phyloP scores from a whole-genome alignment of 176 grass and related monocot species.

The Phyllostachys edulis region DNA sequence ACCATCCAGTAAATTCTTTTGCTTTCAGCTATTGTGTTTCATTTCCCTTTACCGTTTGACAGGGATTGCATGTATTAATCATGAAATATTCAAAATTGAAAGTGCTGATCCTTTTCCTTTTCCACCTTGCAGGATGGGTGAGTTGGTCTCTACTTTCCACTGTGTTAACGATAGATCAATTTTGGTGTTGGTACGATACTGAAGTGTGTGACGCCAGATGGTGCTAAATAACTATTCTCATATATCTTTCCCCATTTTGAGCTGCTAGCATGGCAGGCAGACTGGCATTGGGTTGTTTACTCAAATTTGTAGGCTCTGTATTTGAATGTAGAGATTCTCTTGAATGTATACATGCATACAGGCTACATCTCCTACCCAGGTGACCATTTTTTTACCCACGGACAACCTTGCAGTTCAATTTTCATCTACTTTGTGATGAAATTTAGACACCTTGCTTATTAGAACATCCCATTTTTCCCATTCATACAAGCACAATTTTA shows the following conservation, averaged over 20 bases:
- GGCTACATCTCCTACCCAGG: neutral
- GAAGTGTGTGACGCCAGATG: neutral
- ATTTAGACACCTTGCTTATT: neutral
- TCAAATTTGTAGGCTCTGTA: neutral
- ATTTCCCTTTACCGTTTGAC: neutral
- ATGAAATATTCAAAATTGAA: neutral
- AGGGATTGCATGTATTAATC: neutral
- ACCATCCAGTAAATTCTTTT: neutral
- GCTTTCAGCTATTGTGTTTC: neutral
- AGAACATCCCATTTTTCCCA: neutral
- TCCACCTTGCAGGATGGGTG: conserved; percentile 75
- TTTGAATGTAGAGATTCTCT: neutral
- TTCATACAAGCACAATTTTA: neutral
- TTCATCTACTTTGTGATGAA: neutral
- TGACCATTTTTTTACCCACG: neutral
- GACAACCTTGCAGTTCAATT: neutral
- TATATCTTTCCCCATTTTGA: neutral
- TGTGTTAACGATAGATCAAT: neutral
- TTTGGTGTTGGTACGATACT: conserved; percentile 4
- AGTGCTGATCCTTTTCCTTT: conserved; percentile 14
- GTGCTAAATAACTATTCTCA: neutral
- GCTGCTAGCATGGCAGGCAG: neutral
- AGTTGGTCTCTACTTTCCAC: conserved; percentile 24
- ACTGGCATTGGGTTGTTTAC: neutral
- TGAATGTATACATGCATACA: neutral